A percentile compares a stretch with the other conserved stretches of the same genome.
phyloP scores from a whole-genome alignment of 495 filamentous ascomycete species.

The Aspergillus asperescens region DNA sequence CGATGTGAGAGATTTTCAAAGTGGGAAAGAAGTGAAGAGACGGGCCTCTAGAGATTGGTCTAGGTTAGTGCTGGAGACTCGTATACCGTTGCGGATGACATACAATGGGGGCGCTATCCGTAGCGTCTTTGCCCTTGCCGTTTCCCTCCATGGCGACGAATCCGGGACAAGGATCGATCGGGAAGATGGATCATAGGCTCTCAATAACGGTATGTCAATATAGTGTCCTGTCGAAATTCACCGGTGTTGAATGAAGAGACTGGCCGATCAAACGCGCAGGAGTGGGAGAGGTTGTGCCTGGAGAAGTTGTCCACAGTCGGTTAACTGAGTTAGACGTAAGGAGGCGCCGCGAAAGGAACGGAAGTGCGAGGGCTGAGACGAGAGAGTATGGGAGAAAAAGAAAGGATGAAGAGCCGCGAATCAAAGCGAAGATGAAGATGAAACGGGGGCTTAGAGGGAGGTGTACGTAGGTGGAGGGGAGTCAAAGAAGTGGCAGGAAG shows the following conservation, averaged over 20 bases:
- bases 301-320: not conserved
- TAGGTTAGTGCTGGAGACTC: not conserved
- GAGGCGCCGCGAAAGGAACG: not conserved
- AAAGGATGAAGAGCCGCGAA: not conserved
- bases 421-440: not conserved
- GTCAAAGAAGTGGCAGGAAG: constrained; percentile 6
- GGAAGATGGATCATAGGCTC: constrained; percentile 32
- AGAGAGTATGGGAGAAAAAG: not conserved
- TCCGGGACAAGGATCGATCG: constrained; percentile 21
- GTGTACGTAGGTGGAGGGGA: constrained; percentile 1
- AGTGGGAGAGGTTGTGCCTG: not conserved
- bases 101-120: constrained; percentile 47
- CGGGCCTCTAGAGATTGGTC: constrained; percentile 52
- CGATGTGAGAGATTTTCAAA: constrained; percentile 79
- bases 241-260: not conserved
- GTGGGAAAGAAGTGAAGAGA: constrained; percentile 86
- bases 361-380: not conserved
- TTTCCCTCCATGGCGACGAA: constrained; percentile 38
- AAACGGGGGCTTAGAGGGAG: not conserved
- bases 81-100: constrained; percentile 20
- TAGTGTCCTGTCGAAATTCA: not conserved
- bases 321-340: not conserved
- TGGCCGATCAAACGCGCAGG: not conserved
- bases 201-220: constrained; percentile 7
- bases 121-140: constrained; percentile 31